phyloP scores from a whole-genome alignment of 345 rosid species.

The Citrus unshiu region DNA sequence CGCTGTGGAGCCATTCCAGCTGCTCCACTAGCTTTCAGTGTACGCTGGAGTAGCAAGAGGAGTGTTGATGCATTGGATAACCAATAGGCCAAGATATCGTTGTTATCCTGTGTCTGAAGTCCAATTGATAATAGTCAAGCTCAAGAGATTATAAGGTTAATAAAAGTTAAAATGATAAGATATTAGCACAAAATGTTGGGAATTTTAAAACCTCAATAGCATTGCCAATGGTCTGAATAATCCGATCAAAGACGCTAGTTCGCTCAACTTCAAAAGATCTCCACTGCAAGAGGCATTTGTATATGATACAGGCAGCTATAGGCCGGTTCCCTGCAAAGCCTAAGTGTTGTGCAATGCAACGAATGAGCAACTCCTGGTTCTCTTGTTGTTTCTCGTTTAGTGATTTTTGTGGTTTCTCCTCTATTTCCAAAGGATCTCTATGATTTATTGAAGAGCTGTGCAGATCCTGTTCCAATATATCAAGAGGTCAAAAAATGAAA shows the following conservation, averaged over 20 bases:
- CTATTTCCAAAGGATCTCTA: constrained; percentile 61
- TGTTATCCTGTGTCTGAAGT: constrained; percentile 82
- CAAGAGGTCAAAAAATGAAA: constrained; percentile 1
- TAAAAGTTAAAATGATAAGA: not conserved
- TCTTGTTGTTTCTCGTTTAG: constrained; percentile 95
- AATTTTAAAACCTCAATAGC: constrained; percentile 74
- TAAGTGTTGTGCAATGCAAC: constrained; percentile 83
- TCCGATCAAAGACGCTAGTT: constrained; percentile 83
- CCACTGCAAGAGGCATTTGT: constrained; percentile 93
- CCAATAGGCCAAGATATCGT: constrained; percentile 84
- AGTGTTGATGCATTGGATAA: constrained; percentile 92
- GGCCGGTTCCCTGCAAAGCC: constrained; percentile 83
- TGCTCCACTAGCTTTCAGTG: constrained; percentile 91
- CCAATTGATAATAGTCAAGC: constrained; percentile 19
- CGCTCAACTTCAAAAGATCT: constrained; percentile 96
- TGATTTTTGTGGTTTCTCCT: constrained; percentile 84
- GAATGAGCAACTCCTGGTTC: constrained; percentile 91
- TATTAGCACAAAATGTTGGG: not conserved
- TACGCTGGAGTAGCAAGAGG: constrained; percentile 84
- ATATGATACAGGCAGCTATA: constrained; percentile 86
- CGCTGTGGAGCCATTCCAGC: constrained; percentile 98
- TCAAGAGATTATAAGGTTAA: not conserved
- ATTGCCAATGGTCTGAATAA: constrained; percentile 87
- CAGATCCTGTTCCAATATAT: constrained; percentile 55
- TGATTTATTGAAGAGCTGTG: constrained; percentile 69